Evolutionary conservation across 2,329 filamentous ascomycete species (phyloP), one percentile per base, ranked within the genome.

Genomic region (Penicillium sp.): DNA sequence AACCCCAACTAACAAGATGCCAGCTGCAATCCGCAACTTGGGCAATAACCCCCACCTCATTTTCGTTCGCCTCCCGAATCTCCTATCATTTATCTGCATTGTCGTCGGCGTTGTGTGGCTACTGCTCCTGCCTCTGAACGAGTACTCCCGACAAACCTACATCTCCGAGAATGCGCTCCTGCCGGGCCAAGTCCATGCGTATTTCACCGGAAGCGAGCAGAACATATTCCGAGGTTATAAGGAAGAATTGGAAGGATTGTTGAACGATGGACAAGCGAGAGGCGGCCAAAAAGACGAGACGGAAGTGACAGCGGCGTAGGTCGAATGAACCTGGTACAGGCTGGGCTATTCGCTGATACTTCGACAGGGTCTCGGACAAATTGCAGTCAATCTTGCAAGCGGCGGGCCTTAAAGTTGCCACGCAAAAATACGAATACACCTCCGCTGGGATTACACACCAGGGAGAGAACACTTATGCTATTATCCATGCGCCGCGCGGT

Each of bases 91-190:
- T 51, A 79, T 96, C 41, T 96, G 90, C 76, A 86, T 97, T 67
- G 68, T 93, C 49, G 84, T 96, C 68, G 94, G 94, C 53, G 84
- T 97, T 55, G 84, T 86, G 66, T 99, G 93, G 91, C 86, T 99
- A 15, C 85, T 97, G 23, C 82, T 97, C 33, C 85, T 99, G 1
- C 94, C 94, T 3, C 82, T 97, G 53, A 85, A 97, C 75, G 85
- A 93, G 65, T 96, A 97, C 79, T 96, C 92, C 50, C 87, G 94
- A 64, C 83, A 85, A 59, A 99, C 93, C 1, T 99, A 99, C 75
- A 94, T 99, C 57, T 97, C 93, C 43, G 94, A 99, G 75, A 99
- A 99, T 74, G 94, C 94, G 12, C 86, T 99, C 35, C 81, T 99
- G 15, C 94, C 94, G 0, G 94, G 93, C 2, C 94, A 99, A 76